Percentiles rank a stretch among this genome's conserved stretches.
These are phyloP conservation scores for Epicoccum nigrum DNA, from an alignment of 2,329 filamentous ascomycete species.

Conservation along the genomic window DNA sequence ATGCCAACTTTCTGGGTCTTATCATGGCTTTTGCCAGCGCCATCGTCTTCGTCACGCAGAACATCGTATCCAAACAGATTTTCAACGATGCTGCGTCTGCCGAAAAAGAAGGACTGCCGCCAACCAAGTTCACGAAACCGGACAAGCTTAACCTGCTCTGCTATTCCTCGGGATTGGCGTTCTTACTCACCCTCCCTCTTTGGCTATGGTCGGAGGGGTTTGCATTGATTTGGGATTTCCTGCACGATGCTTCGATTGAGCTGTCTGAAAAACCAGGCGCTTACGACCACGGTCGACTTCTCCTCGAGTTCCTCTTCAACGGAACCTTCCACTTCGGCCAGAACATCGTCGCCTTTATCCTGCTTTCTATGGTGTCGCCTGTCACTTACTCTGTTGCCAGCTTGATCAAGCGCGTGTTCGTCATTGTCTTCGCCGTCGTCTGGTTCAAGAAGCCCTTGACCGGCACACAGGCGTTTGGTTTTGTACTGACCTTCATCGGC, in stretches of 20 bases:
- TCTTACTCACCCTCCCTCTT: conserved; percentile 84
- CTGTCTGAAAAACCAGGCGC: conserved; percentile 78
- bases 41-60: conserved; percentile 94
- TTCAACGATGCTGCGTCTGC: conserved; percentile 93
- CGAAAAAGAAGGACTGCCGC: conserved; percentile 71
- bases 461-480: conserved; percentile 79
- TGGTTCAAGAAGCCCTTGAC: conserved; percentile 96
- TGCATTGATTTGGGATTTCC: conserved; percentile 75
- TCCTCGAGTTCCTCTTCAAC: conserved; percentile 94
- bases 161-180: conserved; percentile 94
- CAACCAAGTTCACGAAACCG: conserved; percentile 72
- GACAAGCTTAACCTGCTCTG: conserved; percentile 97
- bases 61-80: conserved; percentile 96
- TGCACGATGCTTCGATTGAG: conserved; percentile 79
- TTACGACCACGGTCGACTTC: conserved; percentile 64
- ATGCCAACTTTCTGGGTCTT: conserved; percentile 88
- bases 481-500: conserved; percentile 86
- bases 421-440: conserved; percentile 90
- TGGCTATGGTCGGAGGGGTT: conserved; percentile 94
- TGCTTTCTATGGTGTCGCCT: conserved; percentile 91
- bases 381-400: conserved; percentile 97
- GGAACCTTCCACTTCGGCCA: conserved; percentile 96
- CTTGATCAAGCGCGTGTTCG: conserved; percentile 95
- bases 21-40: conserved; percentile 87
- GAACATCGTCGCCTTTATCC: conserved; percentile 91